Base-by-base conservation (phyloP, 495 filamentous ascomycete genomes). In the Talaromyces ruber region DNA sequence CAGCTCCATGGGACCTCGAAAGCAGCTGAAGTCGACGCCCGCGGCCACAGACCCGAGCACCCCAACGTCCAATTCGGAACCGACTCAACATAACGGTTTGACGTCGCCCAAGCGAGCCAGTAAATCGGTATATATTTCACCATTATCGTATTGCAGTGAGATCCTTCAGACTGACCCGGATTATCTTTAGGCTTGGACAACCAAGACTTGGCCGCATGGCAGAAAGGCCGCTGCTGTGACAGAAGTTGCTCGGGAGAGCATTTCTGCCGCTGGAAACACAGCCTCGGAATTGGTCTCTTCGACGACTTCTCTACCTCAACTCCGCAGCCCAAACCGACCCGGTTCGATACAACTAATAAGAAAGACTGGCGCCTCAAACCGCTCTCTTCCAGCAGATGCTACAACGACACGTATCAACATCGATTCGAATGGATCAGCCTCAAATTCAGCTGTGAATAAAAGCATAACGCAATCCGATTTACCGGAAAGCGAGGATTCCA, bases 171-270 rank as follows among this genome's bases (percentile, higher is more conserved):
- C 24, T 54, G 22, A 54, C 24, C 11, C 28, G 24, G 14, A 54
- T 21, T 11, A 6, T 9, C 2, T 11, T 25, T 63, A 79, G 73
- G 74, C 67, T 54, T 81, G 79, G 71, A 85, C 86, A 64, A 78
- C 81, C 9, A 77, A 75, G 34, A 82, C 82, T 55, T 93, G 87
- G 87, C 84, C 88, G 25, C 79, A 81, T 68, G 74, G 73, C 24
- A 78, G 81, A 39, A 93, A 93, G 71, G 87, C 89, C 26, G 77
- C 81, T 39, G 82, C 89, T 53, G 86, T 89, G 58, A 91, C 86
- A 55, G 82, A 89, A 73, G 82, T 91, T 70, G 88, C 87, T 61
- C 86, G 85, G 70, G 88, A 93, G 75, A 90, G 86, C 58, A 90
- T 92, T 34, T 80, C 87, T 60, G 88, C 82, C 64, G 74, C 81